These are phyloP conservation scores for Pseudogymnoascus sp. DNA, from an alignment of 2,329 filamentous ascomycete species.

Conservation along the genomic window DNA sequence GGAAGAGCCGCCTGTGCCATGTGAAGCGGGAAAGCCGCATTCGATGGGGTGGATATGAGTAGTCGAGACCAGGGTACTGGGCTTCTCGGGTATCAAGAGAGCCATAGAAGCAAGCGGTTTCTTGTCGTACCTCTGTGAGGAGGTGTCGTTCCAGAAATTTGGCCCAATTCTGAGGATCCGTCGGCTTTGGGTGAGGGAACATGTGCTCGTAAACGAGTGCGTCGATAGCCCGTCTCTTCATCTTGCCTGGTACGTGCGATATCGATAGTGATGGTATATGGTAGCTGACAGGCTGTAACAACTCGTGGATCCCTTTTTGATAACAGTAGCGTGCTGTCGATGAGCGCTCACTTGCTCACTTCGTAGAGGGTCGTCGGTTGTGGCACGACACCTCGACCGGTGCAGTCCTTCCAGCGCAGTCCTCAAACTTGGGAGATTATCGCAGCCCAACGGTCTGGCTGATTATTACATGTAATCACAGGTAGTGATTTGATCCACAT, in stretches of 20 bases:
- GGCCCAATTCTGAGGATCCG: conserved; percentile 65
- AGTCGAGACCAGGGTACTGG: conserved; percentile 76
- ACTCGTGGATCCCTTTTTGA: background rate
- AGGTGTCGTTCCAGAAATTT: conserved; percentile 63
- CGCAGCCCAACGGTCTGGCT: background rate
- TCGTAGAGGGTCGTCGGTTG: background rate
- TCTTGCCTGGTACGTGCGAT: conserved; percentile 30
- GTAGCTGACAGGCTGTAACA: background rate
- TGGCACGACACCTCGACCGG: background rate
- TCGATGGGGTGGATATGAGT: conserved; percentile 64
- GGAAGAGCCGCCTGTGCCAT: conserved; percentile 70
- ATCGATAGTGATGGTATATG: background rate
- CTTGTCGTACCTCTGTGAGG: conserved; percentile 67
- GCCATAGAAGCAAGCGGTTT: conserved; percentile 67
- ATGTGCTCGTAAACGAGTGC: conserved; percentile 68
- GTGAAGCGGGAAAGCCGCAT: conserved; percentile 70
- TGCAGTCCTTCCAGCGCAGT: conserved; percentile 2
- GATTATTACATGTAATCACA: conserved; percentile 1
- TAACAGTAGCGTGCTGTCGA: background rate
- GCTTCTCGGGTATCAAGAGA: conserved; percentile 73
- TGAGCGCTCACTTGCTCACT: background rate
- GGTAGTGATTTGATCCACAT: background rate
- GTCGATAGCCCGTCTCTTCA: conserved; percentile 67
- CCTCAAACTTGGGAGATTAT: conserved; percentile 3
- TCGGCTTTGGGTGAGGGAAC: conserved; percentile 60